Evolutionary conservation across 2,329 filamentous ascomycete genomes (phyloP).

Genomic region (Claviceps fusiformis): DNA sequence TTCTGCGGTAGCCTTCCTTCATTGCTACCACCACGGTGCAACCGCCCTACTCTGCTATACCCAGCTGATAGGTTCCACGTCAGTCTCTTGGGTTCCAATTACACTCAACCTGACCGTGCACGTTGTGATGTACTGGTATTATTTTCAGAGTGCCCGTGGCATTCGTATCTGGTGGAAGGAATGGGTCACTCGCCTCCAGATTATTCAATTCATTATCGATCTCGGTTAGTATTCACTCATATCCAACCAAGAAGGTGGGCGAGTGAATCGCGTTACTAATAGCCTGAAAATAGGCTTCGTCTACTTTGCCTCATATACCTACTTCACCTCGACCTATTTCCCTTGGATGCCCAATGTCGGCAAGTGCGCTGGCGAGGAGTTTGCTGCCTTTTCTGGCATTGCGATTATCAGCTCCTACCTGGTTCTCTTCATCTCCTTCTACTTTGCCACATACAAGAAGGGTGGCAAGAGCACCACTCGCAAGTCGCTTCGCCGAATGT

Average conservation of each 20-base stretch:
- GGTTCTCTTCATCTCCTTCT: slow-evolving; percentile 97
- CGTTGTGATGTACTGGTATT: slow-evolving; percentile 99
- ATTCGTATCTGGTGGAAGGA: slow-evolving; percentile 99
- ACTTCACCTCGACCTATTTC: slow-evolving; percentile 90
- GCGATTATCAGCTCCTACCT: slow-evolving; percentile 90
- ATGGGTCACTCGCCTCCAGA: slow-evolving; percentile 96
- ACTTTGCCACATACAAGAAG: slow-evolving; percentile 91
- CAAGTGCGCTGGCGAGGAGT: slow-evolving; percentile 88
- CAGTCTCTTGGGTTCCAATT: slow-evolving; percentile 92
- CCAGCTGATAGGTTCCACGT: slow-evolving; percentile 81
- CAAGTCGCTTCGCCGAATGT: slow-evolving; percentile 57
- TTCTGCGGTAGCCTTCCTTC: slow-evolving; percentile 62
- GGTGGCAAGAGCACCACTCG: slow-evolving; percentile 70
- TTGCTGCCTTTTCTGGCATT: slow-evolving; percentile 85
- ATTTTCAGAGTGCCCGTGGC: slow-evolving; percentile 96
- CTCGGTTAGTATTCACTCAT: slow-evolving; percentile 49
- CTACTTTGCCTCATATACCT: slow-evolving; percentile 98
- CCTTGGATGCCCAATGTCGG: slow-evolving; percentile 70
- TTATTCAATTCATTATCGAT: slow-evolving; percentile 93
- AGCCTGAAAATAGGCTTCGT: slow-evolving; percentile 58
- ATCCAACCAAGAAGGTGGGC: neutral
- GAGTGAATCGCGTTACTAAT: neutral
- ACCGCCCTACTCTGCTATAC: slow-evolving; percentile 97
- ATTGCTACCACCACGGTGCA: slow-evolving; percentile 97
- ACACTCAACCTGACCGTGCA: slow-evolving; percentile 86